Percentiles rank a stretch among this genome's conserved stretches.
These are phyloP conservation scores for Termitomyces sp. DNA, from an alignment of 768 basidiomycete genomes.

Conservation along the genomic window DNA sequence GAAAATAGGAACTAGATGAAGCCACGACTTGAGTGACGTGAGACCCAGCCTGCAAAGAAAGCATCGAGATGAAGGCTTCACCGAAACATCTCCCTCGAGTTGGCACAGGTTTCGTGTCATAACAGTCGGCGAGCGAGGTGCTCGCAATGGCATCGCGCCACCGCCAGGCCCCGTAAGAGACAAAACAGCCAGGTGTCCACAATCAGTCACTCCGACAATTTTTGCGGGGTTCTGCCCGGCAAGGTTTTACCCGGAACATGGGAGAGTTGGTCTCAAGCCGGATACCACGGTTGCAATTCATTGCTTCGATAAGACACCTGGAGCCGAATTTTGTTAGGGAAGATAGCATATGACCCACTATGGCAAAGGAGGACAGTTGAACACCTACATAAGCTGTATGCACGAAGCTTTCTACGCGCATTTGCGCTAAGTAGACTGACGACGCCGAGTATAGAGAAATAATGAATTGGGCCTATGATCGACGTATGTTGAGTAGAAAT, in stretches of 20 bases:
- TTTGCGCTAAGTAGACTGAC: background rate
- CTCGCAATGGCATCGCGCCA: background rate
- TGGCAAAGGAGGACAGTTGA: background rate
- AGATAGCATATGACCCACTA: background rate
- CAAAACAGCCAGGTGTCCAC: background rate
- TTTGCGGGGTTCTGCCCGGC: background rate
- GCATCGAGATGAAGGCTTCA: background rate
- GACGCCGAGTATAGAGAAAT: background rate
- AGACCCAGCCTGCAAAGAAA: background rate
- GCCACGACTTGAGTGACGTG: background rate
- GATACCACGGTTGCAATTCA: conserved; percentile 3
- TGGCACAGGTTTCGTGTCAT: background rate
- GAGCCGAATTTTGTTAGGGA: background rate
- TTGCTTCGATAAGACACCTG: background rate
- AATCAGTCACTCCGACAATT: background rate
- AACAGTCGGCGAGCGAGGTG: background rate
- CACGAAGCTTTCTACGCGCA: background rate
- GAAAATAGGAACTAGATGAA: background rate
- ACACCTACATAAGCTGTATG: background rate
- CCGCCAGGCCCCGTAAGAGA: background rate
- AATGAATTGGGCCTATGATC: background rate
- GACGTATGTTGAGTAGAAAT: background rate
- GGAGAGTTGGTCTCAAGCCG: background rate
- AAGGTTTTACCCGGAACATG: background rate
- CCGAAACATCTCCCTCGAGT: background rate